A percentile compares a stretch with the other conserved stretches of the same genome.
phyloP scores from a whole-genome alignment of 1,284 basidiomycete species.

The Pisolithus thermaeus region DNA sequence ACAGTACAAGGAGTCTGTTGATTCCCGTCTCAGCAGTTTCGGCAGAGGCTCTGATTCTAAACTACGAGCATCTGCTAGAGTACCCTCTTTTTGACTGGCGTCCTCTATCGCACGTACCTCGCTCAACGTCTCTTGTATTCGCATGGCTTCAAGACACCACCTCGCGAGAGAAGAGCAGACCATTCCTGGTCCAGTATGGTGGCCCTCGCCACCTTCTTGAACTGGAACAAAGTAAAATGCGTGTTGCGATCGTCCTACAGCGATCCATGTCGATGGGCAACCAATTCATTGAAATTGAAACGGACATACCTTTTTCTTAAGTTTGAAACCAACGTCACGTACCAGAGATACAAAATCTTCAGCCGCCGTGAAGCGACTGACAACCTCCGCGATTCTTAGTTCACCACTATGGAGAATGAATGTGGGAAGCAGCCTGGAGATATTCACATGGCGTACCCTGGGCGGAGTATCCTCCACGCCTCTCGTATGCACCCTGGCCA shows the following conservation, averaged over 20 bases:
- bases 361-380: constrained; percentile 74
- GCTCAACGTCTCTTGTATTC: constrained; percentile 91
- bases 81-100: too few species aligned
- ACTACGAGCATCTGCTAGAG: not conserved
- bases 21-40: too few species aligned
- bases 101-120: not conserved
- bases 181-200: constrained; percentile 56
- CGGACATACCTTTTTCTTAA: constrained; percentile 62
- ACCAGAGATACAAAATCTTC: constrained; percentile 76
- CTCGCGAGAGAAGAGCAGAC: constrained; percentile 54
- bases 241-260: constrained; percentile 74
- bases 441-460: constrained; percentile 53
- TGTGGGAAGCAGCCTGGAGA: constrained; percentile 5
- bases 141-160: constrained; percentile 80
- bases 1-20: too few species aligned
- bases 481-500: constrained; percentile 91
- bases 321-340: constrained; percentile 72
- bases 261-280: not conserved
- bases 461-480: constrained; percentile 80
- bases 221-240: constrained; percentile 86
- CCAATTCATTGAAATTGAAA: constrained; percentile 15
- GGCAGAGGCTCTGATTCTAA: too few species aligned
- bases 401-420: constrained; percentile 56
- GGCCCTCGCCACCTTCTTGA: constrained; percentile 58
- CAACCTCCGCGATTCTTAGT: constrained; percentile 93